These are phyloP conservation scores for Boeremia exigua DNA, from an alignment of 2,329 filamentous ascomycete species.

Conservation along the genomic window DNA sequence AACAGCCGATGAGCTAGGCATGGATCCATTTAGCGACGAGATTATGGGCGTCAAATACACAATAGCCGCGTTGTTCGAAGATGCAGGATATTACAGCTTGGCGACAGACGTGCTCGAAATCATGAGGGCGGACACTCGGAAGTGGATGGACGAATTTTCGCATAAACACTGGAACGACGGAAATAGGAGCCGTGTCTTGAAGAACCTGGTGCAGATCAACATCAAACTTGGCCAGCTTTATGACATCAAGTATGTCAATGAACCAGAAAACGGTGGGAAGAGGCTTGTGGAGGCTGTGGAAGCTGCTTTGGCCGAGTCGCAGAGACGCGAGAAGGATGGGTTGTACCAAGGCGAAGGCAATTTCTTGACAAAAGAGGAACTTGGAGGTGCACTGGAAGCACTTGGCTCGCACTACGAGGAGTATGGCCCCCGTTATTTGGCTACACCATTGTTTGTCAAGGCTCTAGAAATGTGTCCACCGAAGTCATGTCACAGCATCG, in stretches of 20 bases:
- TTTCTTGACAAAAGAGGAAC: conserved; percentile 74
- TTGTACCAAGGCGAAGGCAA: conserved; percentile 72
- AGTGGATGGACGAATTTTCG: conserved; percentile 55
- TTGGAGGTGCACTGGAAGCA: conserved; percentile 77
- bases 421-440: conserved; percentile 77
- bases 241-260: conserved; percentile 74
- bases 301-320: conserved; percentile 75
- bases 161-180: conserved; percentile 49
- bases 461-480: conserved; percentile 72
- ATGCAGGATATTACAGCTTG: conserved; percentile 71
- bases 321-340: conserved; percentile 70
- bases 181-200: conserved; percentile 70
- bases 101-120: conserved; percentile 80
- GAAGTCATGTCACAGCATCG: conserved; percentile 75
- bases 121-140: conserved; percentile 71
- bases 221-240: conserved; percentile 89
- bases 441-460: conserved; percentile 85
- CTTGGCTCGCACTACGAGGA: conserved; percentile 79
- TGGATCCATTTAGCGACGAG: conserved; percentile 91
- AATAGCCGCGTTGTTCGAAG: conserved; percentile 79
- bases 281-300: conserved; percentile 82
- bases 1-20: conserved; percentile 72
- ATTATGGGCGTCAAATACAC: conserved; percentile 88
- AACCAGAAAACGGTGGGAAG: conserved; percentile 76
- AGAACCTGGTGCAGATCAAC: conserved; percentile 75